Base-by-base conservation (phyloP, 495 filamentous ascomycete species). In the Xylaria acuta region DNA sequence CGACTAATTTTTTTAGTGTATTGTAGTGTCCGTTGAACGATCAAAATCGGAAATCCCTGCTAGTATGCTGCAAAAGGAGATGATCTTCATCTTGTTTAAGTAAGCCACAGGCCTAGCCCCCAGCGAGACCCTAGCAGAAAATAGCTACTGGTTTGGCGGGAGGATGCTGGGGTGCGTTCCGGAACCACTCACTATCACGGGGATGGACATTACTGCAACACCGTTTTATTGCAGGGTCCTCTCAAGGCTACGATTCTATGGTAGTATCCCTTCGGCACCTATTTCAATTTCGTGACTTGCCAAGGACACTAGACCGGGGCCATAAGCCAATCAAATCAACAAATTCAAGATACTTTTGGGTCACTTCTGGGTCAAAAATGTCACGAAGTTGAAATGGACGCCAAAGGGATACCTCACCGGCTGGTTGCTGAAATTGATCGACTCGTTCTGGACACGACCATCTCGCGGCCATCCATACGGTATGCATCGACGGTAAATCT, bases 31-130 rank as follows among this genome's bases (percentile, higher is more conserved):
- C 8, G 27, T 2, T 56, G 53, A 18, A 8, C 64, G 64, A 32
- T 45, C 45, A 25, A 66, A 67, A 67, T 30, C 16, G 45, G 45
- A 34, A 5, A 45, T 32, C 30, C 41, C 25, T 40, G 45, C 41
- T 36, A 14, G 40, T 47, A 36, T 34, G 18, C 25, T 49, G 41
- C 20, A 22, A 20, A 22, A 22, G 9, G 20, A 3, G 64, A 53
- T 53, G 64, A 67, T 67, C 64, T 32, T 67, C 45, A 67, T 67
- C 64, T 67, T 30, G 49, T 45, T 30, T 2, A n/a, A n/a, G n/a
- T n/a, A n/a, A 47, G 63, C 25, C 25, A 47, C 32, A 66, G 45
- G 14, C 59, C 14, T 22, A 11, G 49, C 22, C 54, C 14, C 56
- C 56, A 60, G 2, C 27, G 4, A 18, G 25, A 38, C 56, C 54